A percentile compares a stretch with the other conserved stretches of the same genome.
Evolutionary conservation across 441 rosid genomes (phyloP).

Genomic region (Capsella rubella): DNA sequence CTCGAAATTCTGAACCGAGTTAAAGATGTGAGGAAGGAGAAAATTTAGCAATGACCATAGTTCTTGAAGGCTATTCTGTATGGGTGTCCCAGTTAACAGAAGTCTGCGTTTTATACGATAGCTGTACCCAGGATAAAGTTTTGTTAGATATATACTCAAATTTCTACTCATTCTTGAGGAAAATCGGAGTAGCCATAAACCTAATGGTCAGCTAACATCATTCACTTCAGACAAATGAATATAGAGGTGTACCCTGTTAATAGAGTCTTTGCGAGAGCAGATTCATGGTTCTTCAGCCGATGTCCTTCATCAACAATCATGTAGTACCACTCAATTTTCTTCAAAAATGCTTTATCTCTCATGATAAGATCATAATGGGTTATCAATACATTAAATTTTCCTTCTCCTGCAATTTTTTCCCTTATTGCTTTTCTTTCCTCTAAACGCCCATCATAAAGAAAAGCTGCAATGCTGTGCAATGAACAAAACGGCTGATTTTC

Average conservation of each 20-base stretch:
- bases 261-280: constrained; percentile 91
- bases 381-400: constrained; percentile 80
- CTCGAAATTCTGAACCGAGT: constrained; percentile 93
- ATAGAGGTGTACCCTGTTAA: constrained; percentile 68
- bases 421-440: constrained; percentile 92
- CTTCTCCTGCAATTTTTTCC: constrained; percentile 71
- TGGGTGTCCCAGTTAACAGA: constrained; percentile 97
- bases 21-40: constrained; percentile 95
- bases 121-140: constrained; percentile 59
- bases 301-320: constrained; percentile 99
- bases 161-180: constrained; percentile 22
- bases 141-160: constrained; percentile 36
- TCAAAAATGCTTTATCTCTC: constrained; percentile 94
- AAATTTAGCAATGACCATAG: constrained; percentile 98
- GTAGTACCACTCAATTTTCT: constrained; percentile 88
- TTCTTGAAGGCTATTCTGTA: constrained; percentile 98
- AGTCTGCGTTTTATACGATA: constrained; percentile 94
- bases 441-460: constrained; percentile 97
- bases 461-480: constrained; percentile 77
- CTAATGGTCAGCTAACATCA: constrained; percentile 26
- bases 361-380: constrained; percentile 97
- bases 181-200: constrained; percentile 10
- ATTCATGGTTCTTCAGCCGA: constrained; percentile 95
- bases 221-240: constrained; percentile 11
- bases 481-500: constrained; percentile 35